These are phyloP conservation scores for Meyerozyma elateridarum DNA, from an alignment of 1,139 yeast species.

Conservation along the genomic window DNA sequence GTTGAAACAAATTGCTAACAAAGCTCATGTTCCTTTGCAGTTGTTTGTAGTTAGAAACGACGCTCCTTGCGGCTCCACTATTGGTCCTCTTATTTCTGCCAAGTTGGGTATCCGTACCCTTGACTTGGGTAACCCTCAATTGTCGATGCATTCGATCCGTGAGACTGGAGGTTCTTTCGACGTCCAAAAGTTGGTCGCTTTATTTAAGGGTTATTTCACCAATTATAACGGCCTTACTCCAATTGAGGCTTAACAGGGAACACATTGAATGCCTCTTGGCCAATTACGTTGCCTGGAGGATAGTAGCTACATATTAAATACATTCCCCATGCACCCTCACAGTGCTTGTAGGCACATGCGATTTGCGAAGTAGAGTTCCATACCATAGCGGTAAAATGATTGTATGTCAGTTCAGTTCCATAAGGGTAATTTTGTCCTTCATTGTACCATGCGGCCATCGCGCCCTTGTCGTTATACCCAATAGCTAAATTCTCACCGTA, in stretches of 20 bases:
- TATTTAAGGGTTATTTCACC: slow-evolving; percentile 61
- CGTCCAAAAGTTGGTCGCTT: slow-evolving; percentile 53
- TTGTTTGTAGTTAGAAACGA: slow-evolving; percentile 88
- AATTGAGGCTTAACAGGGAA: slow-evolving; percentile 13
- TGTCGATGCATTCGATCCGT: slow-evolving; percentile 93
- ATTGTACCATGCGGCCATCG: slow-evolving; percentile 34
- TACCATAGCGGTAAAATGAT: slow-evolving; percentile 40
- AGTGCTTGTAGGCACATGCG: slow-evolving; percentile 38
- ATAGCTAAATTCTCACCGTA: slow-evolving; percentile 39
- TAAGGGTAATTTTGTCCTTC: slow-evolving; percentile 21
- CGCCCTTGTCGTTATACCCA: slow-evolving; percentile 28
- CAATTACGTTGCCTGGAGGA: slow-evolving; percentile 58
- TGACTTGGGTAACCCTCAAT: slow-evolving; percentile 90
- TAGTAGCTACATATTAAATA: slow-evolving; percentile 59
- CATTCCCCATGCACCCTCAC: slow-evolving; percentile 38
- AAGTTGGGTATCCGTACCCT: slow-evolving; percentile 85
- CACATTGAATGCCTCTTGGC: slow-evolving; percentile 23
- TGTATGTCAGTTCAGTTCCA: slow-evolving; percentile 20
- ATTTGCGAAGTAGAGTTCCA: slow-evolving; percentile 33
- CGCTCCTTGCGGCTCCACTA: slow-evolving; percentile 93
- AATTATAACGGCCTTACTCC: slow-evolving; percentile 20
- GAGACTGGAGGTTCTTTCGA: slow-evolving; percentile 89
- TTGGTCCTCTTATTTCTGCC: slow-evolving; percentile 90
- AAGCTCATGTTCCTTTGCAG: slow-evolving; percentile 64
- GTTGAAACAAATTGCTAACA: slow-evolving; percentile 65